phyloP scores from a whole-genome alignment of 352 stramenopile species.

The Bremia lactucae region DNA sequence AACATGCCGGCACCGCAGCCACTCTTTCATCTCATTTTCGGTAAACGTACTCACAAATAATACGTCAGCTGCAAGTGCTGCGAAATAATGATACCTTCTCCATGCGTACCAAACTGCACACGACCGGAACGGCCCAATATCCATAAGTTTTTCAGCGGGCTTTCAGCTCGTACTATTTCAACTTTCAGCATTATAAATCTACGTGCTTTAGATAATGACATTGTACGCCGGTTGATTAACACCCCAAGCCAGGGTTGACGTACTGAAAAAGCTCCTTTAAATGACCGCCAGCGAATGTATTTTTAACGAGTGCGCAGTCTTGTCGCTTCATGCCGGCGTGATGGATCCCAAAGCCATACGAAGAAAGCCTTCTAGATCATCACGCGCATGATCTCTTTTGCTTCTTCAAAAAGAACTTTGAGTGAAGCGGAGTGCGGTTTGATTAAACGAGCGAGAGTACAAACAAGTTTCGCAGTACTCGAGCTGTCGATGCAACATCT shows the following conservation, averaged over 20 bases:
- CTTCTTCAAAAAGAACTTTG: constrained; percentile 91
- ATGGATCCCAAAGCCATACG: constrained; percentile 98
- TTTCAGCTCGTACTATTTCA: constrained; percentile 95
- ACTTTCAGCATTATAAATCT: constrained; percentile 99
- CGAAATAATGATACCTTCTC: constrained; percentile 99
- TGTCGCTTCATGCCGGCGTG: constrained; percentile 96
- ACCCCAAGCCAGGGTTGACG: constrained; percentile 98
- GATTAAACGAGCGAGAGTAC: constrained; percentile 90
- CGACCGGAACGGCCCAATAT: constrained; percentile 98
- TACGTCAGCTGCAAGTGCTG: constrained; percentile 98
- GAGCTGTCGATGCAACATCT: constrained; percentile 95
- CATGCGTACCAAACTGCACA: constrained; percentile 96
- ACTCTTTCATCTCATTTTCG: too few species aligned
- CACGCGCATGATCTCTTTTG: constrained; percentile 87
- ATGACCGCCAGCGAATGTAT: constrained; percentile 96
- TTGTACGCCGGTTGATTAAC: constrained; percentile 99
- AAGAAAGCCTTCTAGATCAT: constrained; percentile 98
- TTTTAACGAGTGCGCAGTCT: constrained; percentile 97
- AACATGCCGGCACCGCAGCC: too few species aligned
- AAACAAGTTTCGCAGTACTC: constrained; percentile 92
- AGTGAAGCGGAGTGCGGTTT: constrained; percentile 72
- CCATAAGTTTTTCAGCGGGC: constrained; percentile 96
- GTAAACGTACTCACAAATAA: too few species aligned
- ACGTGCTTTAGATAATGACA: constrained; percentile 99
- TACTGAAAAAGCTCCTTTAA: constrained; percentile 97